A percentile compares a stretch with the other conserved stretches of the same genome.
phyloP scores from a whole-genome alignment of 371 early-diverging fungal species.

The Mortierella sp. region DNA sequence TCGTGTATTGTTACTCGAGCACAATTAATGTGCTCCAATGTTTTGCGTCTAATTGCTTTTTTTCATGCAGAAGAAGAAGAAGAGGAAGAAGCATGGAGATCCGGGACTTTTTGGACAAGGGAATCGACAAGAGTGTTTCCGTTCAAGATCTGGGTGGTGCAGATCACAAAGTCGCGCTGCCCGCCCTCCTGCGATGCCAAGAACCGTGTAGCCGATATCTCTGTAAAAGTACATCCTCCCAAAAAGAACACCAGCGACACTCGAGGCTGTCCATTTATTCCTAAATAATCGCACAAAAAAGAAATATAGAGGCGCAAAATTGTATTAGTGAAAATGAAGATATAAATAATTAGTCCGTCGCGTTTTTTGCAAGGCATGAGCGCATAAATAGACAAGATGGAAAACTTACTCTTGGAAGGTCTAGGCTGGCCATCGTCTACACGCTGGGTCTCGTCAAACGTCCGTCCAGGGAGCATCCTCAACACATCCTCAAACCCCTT shows the following conservation, averaged over 20 bases:
- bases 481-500: conserved; percentile 89
- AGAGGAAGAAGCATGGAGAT: conserved; percentile 22
- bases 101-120: conserved; percentile 62
- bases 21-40: neutral
- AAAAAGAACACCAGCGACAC: conserved; percentile 91
- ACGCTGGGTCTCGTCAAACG: conserved; percentile 82
- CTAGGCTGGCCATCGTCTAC: conserved; percentile 69
- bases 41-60: too few species aligned
- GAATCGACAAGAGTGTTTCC: conserved; percentile 82
- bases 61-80: neutral
- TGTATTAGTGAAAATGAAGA: too few species aligned
- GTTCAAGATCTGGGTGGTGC: conserved; percentile 91
- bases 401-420: conserved; percentile 64
- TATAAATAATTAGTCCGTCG: neutral
- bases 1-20: neutral
- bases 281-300: conserved; percentile 12
- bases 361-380: neutral
- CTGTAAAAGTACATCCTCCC: conserved; percentile 97
- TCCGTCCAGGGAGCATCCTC: conserved; percentile 79
- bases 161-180: conserved; percentile 85
- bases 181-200: conserved; percentile 84
- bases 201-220: conserved; percentile 90
- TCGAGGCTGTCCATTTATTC: conserved; percentile 67
- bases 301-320: too few species aligned
- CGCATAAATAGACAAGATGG: neutral